Evolutionary conservation across 192 early-diverging fungal species (phyloP), one percentile per base, ranked within the genome.

Genomic region (Rhizophagus clarus): DNA sequence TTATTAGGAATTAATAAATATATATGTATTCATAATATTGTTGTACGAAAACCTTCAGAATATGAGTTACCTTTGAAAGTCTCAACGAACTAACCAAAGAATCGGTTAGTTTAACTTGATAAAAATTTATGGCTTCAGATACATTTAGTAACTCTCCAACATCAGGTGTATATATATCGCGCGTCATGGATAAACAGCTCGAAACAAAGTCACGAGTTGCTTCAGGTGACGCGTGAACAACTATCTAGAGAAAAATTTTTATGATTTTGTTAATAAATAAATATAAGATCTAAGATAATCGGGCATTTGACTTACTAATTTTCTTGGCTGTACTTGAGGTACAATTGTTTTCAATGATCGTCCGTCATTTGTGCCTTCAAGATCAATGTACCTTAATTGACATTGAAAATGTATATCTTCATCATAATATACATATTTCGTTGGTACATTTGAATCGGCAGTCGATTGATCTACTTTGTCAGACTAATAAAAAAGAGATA

Each of bases 291-390:
- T 42, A 60, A 80, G n/a, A 62, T 75, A 51, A 29, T 24, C 22
- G 49, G 11, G 11, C 64, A 67, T 34, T 17, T n/a, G 34, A 67
- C 85, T 80, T 87, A 95, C 94, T 82, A 96, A 76, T 84, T 95
- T 96, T 66, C 93, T 84, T 22, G 94, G 94, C 49, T 90, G 87
- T 61, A 96, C 88, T 79, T 94, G 91, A 28, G 91, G 87, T 14
- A 99, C 81, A 82, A 98, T 97, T 74, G 94, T 95, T 81, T 91
- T 92, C 34, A 97, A 87, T 8, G 96, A 95, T 51, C 89, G 88
- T 64, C 93, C 95, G 81, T 98, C 97, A 1, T 95, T 88, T 32
- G 94, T 90, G 60, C 98, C 98, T 82, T 98, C 97, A 76, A 98
- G 87, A 87, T 98, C 97, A 9, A 99, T 89, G 84, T 93, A 98